These are phyloP conservation scores for Saccharomyces pastorianus DNA, from an alignment of 1,139 yeast genomes.

Conservation along the genomic window DNA sequence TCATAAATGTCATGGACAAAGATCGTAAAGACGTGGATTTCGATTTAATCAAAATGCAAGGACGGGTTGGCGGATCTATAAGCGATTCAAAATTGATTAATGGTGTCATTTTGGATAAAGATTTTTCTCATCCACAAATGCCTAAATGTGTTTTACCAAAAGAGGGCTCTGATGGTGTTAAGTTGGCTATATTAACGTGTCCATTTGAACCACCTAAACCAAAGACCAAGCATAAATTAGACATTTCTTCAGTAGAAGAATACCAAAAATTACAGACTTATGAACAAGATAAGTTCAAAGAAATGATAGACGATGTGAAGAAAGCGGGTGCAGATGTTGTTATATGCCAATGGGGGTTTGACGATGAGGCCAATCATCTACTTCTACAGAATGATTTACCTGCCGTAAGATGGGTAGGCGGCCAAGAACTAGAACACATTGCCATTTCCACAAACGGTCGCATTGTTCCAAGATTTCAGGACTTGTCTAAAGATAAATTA, in stretches of 20 bases:
- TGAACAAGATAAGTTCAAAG: constrained; percentile 82
- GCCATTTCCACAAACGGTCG: constrained; percentile 97
- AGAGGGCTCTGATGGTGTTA: constrained; percentile 51
- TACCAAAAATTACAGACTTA: constrained; percentile 82
- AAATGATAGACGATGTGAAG: constrained; percentile 84
- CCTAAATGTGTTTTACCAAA: constrained; percentile 51
- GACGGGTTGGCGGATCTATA: constrained; percentile 89
- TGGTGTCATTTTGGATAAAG: constrained; percentile 92
- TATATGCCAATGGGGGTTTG: constrained; percentile 99
- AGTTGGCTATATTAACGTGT: constrained; percentile 90
- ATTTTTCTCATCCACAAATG: constrained; percentile 98
- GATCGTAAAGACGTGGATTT: constrained; percentile 93
- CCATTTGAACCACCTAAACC: constrained; percentile 99
- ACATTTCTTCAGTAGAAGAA: constrained; percentile 86
- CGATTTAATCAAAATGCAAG: constrained; percentile 90
- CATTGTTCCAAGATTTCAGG: constrained; percentile 95
- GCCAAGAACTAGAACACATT: constrained; percentile 88
- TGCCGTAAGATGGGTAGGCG: constrained; percentile 99
- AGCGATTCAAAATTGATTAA: constrained; percentile 77
- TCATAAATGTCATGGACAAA: constrained; percentile 83
- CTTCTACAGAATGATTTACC: constrained; percentile 80
- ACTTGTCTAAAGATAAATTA: constrained; percentile 68
- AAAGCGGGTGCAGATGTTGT: constrained; percentile 91
- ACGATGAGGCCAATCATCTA: constrained; percentile 96
- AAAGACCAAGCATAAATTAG: constrained; percentile 94